A percentile compares a stretch with the other conserved stretches of the same genome.
Evolutionary conservation across 2,329 filamentous ascomycete genomes (phyloP).

Genomic region (Epichloe baconii): DNA sequence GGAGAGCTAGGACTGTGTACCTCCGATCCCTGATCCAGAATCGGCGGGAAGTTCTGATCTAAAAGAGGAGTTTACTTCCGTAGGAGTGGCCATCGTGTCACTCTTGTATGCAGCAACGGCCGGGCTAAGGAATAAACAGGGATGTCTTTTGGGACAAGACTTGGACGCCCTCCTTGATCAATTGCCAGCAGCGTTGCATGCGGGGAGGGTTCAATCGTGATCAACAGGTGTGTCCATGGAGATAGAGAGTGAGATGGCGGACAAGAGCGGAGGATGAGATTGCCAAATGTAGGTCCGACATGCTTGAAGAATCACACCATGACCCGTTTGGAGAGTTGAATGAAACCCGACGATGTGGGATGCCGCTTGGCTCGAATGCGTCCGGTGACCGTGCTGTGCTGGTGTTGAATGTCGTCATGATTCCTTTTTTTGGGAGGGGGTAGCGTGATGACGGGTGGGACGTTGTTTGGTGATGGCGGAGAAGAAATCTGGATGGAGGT

Average conservation of each 20-base stretch:
- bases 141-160: neutral
- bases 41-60: neutral
- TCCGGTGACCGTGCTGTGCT: conserved; percentile 1
- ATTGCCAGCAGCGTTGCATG: neutral
- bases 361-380: neutral
- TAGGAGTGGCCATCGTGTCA: neutral
- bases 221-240: neutral
- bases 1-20: neutral
- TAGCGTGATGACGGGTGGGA: neutral
- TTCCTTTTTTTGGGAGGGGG: neutral
- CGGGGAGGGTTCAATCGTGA: neutral
- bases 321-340: neutral
- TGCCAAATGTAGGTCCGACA: neutral
- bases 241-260: neutral
- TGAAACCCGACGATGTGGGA: neutral
- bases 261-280: neutral
- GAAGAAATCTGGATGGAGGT: neutral
- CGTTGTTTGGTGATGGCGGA: neutral
- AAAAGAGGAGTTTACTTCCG: neutral
- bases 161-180: neutral
- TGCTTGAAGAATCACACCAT: neutral
- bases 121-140: neutral
- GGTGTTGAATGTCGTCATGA: neutral
- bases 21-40: neutral
- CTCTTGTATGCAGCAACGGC: neutral